phyloP scores from a whole-genome alignment of 2,329 filamentous ascomycete species.

The Diaporthe velutina region DNA sequence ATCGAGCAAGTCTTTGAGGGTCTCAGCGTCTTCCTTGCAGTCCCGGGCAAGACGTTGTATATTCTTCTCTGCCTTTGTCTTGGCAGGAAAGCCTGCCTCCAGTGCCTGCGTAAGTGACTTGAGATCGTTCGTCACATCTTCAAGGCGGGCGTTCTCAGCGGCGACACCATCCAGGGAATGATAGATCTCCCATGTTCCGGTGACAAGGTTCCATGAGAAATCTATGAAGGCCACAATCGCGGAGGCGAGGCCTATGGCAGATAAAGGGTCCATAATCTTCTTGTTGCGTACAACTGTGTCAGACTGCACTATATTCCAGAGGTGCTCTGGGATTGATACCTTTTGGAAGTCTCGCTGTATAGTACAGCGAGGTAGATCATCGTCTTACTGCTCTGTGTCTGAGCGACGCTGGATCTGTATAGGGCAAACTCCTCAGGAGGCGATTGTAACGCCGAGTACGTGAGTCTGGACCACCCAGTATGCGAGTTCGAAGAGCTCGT shows the following conservation, averaged over 20 bases:
- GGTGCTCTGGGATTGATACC: not conserved
- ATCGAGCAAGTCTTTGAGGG: not conserved
- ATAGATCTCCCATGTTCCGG: not conserved
- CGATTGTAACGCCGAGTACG: not conserved
- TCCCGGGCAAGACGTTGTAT: not conserved
- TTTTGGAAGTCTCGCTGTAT: not conserved
- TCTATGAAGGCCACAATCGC: not conserved
- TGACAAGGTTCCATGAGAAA: not conserved
- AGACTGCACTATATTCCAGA: not conserved
- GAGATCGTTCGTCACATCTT: not conserved
- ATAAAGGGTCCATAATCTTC: not conserved
- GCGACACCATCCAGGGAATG: not conserved
- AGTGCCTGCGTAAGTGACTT: not conserved
- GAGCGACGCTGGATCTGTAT: not conserved
- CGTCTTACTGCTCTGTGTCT: not conserved
- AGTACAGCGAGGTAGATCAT: not conserved
- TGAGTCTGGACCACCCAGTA: no score
- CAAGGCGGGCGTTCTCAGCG: not conserved
- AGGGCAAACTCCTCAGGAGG: not conserved
- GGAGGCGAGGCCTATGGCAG: not conserved
- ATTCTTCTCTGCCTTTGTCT: not conserved
- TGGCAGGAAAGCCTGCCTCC: not conserved
- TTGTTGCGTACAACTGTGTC: not conserved
- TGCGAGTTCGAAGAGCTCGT: no score
- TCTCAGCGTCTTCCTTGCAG: not conserved